Conservation (phyloP, 352 stramenopile species). For the Albugo candida region DNA sequence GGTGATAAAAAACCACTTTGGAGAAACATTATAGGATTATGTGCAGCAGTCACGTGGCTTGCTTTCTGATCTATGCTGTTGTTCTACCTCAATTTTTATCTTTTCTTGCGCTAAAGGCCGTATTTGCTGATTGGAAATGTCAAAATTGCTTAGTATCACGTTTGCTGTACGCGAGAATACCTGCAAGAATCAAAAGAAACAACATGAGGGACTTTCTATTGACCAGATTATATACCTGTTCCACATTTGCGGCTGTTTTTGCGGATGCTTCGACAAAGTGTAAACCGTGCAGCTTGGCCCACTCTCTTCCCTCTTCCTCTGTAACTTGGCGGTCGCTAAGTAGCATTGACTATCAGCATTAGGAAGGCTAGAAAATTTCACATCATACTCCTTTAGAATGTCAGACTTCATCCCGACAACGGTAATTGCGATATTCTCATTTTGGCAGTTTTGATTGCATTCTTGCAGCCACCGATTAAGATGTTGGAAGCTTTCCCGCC, state of each 20-base stretch:
- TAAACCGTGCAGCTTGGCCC: constrained; percentile 35
- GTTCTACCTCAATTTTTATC: too few relatives aligned
- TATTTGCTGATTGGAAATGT: constrained; percentile 27
- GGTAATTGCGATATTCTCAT: constrained; percentile 68
- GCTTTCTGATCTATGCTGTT: too few relatives aligned
- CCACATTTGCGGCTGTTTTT: constrained; percentile 65
- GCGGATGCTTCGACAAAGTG: constrained; percentile 72
- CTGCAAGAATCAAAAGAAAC: constrained; percentile 6
- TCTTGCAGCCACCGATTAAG: constrained; percentile 59
- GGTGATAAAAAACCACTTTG: too few relatives aligned
- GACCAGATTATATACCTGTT: constrained; percentile 21
- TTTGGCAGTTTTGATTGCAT: constrained; percentile 71
- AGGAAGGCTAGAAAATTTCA: background rate
- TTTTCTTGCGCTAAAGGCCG: too few relatives aligned
- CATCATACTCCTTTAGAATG: constrained; percentile 15
- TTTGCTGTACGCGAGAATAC: constrained; percentile 45
- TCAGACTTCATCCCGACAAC: constrained; percentile 78
- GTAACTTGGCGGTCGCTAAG: constrained; percentile 31
- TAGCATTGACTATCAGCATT: background rate
- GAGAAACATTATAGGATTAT: too few relatives aligned
- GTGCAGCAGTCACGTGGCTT: too few relatives aligned
- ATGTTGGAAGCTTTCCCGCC: constrained; percentile 61
- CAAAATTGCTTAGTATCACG: constrained; percentile 60
- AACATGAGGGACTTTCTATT: background rate
- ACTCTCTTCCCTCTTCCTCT: constrained; percentile 43